These are phyloP conservation scores for Ceratocystis harringtonii DNA, from an alignment of 2,329 filamentous ascomycete genomes.

Conservation along the genomic window DNA sequence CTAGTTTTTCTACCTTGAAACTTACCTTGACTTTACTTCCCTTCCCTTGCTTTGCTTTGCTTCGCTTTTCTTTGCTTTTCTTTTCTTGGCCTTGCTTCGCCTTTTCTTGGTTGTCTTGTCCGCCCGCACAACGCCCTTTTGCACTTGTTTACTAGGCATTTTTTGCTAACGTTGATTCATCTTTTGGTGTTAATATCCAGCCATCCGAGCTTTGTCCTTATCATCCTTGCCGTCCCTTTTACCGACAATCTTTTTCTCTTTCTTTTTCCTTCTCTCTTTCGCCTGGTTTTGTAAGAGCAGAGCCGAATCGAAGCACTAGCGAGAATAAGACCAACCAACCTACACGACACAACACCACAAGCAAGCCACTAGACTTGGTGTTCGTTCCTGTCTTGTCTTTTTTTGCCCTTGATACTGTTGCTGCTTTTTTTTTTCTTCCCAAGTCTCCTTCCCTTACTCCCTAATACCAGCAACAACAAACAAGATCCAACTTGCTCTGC, in stretches of 20 bases:
- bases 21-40: not conserved
- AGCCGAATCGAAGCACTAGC: not conserved
- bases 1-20: not conserved
- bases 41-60: not conserved
- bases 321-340: not conserved
- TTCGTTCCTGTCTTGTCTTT: not conserved
- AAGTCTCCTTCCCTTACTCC: not conserved
- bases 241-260: slow-evolving; percentile 4
- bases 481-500: slow-evolving; percentile 8
- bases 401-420: not conserved
- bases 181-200: slow-evolving; percentile 2
- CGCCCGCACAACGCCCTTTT: not conserved
- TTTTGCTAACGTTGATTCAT: slow-evolving; percentile 4
- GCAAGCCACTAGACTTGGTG: not conserved
- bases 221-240: slow-evolving; percentile 7
- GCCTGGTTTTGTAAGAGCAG: not conserved
- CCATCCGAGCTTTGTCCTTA: slow-evolving; percentile 9
- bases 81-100: not conserved
- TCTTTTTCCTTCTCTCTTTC: not conserved
- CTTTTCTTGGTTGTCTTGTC: not conserved
- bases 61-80: not conserved
- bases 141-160: not conserved
- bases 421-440: not conserved
- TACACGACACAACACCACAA: not conserved
- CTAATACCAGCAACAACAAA: not conserved